Evolutionary conservation across 2,329 filamentous ascomycete genomes (phyloP), one percentile per base, ranked within the genome.

Genomic region (Colletotrichum cordylinicola): DNA sequence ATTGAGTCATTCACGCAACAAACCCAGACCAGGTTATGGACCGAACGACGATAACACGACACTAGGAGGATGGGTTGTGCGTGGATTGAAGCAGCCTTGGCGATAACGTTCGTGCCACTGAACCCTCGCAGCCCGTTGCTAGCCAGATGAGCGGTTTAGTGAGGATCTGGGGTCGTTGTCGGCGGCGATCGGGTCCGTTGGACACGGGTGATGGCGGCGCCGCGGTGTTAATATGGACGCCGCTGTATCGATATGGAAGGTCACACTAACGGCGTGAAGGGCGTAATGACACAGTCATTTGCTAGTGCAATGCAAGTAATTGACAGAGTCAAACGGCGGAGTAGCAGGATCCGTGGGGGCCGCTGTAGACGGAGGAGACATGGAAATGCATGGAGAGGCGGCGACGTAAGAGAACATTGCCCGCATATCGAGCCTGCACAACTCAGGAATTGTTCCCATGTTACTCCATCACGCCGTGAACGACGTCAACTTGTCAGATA

Each of bases 1-100:
- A 27, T 68, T 65, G 73, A 75, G 73, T 75, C 73, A 73, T 72
- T 67, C 68, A 37, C 8, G 48, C 21, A 58, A 37, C 15, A 55
- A 37, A 67, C 72, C 21, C 55, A 55, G 60, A 72, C 52, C 61
- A 48, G 8, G n/a, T 35, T 21, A 27, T 18, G 60, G 35, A 31
- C 60, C 52, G 39, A 21, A 67, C 24, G 39, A 61, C 35, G 48
- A 31, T n/a, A 39, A 29, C 35, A 13, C 27, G 6, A 55, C 29
- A 16, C 64, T 24, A 31, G 10, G 58, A 16, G 24, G 9, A 70
- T 4, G 31, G 27, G 21, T 43, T 64, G 56, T n/a, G 55, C 31
- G 31, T 24, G 56, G 43, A 60, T 55, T 21, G 48, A 29, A 39
- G 21, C n/a, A 33, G 61, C 29, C 68, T 72, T 67, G 72, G 61